These are phyloP conservation scores for Mollisia scopiformis DNA, from an alignment of 2,329 filamentous ascomycete genomes.

Conservation along the genomic window DNA sequence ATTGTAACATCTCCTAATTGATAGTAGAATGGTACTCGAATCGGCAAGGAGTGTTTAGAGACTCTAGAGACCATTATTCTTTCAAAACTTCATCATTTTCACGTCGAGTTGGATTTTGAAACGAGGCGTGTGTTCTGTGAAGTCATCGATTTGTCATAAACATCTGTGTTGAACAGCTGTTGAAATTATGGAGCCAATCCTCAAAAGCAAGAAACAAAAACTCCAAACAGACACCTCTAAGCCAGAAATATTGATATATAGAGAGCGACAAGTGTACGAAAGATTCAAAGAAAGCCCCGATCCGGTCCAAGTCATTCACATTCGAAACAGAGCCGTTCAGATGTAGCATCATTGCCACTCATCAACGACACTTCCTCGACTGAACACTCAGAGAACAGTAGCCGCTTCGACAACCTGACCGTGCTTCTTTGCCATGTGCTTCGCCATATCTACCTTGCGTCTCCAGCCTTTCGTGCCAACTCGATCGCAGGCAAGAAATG, in stretches of 20 bases:
- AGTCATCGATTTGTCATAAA: neutral
- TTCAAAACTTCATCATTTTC: too few relatives aligned
- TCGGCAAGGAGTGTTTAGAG: too few relatives aligned
- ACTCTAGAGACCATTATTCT: too few relatives aligned
- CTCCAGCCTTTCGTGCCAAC: constrained; percentile 23
- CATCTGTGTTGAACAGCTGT: neutral
- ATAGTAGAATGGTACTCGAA: too few relatives aligned
- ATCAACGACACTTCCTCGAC: too few relatives aligned
- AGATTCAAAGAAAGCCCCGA: neutral
- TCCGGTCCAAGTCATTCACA: neutral
- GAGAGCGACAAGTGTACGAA: neutral
- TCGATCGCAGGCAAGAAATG: constrained; percentile 20
- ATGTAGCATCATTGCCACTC: neutral
- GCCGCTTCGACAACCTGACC: neutral
- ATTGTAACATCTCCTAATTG: too few relatives aligned
- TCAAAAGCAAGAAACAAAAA: neutral
- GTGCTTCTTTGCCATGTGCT: constrained; percentile 22
- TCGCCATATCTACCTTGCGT: constrained; percentile 20
- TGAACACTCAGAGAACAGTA: neutral
- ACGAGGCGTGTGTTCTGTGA: neutral
- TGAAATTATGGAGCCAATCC: neutral
- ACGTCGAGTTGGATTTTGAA: neutral
- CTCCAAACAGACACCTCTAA: neutral
- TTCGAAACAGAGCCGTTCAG: neutral
- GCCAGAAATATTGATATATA: neutral